Evolutionary conservation across 1,139 yeast genomes (phyloP).

Genomic region (Taphrina pruni): DNA sequence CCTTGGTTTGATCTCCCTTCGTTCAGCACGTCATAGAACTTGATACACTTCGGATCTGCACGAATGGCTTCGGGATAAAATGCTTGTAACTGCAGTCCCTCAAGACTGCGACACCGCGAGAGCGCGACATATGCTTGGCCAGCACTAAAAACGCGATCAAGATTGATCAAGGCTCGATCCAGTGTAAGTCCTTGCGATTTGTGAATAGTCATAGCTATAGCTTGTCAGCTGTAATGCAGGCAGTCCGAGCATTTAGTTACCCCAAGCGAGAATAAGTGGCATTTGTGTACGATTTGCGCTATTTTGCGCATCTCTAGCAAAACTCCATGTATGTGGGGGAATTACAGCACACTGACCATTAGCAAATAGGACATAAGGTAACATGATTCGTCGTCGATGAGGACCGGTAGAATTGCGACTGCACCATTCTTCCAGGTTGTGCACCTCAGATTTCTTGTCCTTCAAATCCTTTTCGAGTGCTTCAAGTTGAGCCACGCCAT

Average conservation of each 20-base stretch:
- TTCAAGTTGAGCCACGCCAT: constrained; percentile 48
- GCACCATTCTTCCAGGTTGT: constrained; percentile 48
- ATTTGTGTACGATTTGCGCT: constrained; percentile 67
- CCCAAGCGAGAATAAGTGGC: constrained; percentile 93
- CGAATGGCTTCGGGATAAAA: constrained; percentile 53
- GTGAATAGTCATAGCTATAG: constrained; percentile 75
- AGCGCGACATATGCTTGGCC: constrained; percentile 93
- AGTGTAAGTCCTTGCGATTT: constrained; percentile 96
- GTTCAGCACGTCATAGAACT: constrained; percentile 4
- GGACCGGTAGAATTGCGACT: constrained; percentile 75
- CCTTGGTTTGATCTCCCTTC: background rate
- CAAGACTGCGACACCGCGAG: constrained; percentile 81
- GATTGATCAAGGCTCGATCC: constrained; percentile 78
- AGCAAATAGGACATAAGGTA: constrained; percentile 66
- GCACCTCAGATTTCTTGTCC: constrained; percentile 25
- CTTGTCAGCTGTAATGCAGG: no score
- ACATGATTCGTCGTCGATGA: constrained; percentile 66
- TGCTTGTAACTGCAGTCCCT: constrained; percentile 72
- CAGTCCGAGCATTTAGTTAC: background rate
- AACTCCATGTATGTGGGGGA: constrained; percentile 73
- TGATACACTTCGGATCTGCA: constrained; percentile 30
- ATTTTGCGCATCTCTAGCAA: constrained; percentile 60
- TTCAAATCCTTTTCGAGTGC: constrained; percentile 6
- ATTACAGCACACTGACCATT: constrained; percentile 14
- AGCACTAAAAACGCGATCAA: constrained; percentile 76